A percentile compares a stretch with the other conserved stretches of the same genome.
These are phyloP conservation scores for Lipomyces kockii DNA, from an alignment of 805 yeast genomes.

Conservation along the genomic window DNA sequence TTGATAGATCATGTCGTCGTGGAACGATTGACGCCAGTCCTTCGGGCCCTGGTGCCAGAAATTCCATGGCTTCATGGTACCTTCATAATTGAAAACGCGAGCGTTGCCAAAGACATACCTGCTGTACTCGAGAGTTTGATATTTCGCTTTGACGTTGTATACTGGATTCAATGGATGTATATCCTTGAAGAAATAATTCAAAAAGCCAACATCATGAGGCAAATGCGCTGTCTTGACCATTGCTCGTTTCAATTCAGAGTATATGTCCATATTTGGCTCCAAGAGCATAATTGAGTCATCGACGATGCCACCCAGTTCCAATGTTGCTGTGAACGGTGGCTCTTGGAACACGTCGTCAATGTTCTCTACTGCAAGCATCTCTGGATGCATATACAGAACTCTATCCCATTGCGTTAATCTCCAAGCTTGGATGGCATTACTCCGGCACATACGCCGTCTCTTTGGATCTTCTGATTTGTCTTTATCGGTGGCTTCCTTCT, in stretches of 20 bases:
- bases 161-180: slow-evolving; percentile 33
- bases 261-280: slow-evolving; percentile 26
- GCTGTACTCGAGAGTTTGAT: slow-evolving; percentile 23
- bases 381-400: slow-evolving; percentile 29
- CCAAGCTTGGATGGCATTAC: slow-evolving; percentile 34
- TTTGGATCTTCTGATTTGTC: slow-evolving; percentile 5
- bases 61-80: slow-evolving; percentile 35
- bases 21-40: slow-evolving; percentile 29
- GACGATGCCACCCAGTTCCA: slow-evolving; percentile 32
- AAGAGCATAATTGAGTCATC: slow-evolving; percentile 35
- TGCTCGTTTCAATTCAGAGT: slow-evolving; percentile 26
- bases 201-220: slow-evolving; percentile 27
- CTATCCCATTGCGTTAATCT: slow-evolving; percentile 31
- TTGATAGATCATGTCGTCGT: slow-evolving; percentile 30
- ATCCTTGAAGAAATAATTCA: slow-evolving; percentile 29
- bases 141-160: slow-evolving; percentile 31
- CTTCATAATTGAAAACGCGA: slow-evolving; percentile 32
- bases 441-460: slow-evolving; percentile 20
- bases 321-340: slow-evolving; percentile 29
- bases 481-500: slow-evolving; percentile 11
- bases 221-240: slow-evolving; percentile 21
- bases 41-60: slow-evolving; percentile 30
- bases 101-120: slow-evolving; percentile 31
- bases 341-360: slow-evolving; percentile 32
- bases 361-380: slow-evolving; percentile 30